Percentiles rank a stretch among this genome's conserved stretches.
phyloP scores from a whole-genome alignment of 306 rosid species.

The Chamaecrista fasciculata region DNA sequence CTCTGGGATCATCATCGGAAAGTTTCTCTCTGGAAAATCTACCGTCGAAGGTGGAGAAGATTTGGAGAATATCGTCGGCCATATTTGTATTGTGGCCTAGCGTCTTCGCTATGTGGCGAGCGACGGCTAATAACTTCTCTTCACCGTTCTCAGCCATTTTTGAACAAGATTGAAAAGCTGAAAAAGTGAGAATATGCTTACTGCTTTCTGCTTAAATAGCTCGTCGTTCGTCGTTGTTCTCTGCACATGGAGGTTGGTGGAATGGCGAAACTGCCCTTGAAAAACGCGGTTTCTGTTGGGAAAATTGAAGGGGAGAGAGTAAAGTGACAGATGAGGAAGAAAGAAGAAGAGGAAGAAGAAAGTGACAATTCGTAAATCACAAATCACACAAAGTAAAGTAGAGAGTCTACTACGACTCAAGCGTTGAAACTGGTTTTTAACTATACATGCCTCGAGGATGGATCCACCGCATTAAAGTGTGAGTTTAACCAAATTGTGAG shows the following conservation, averaged over 20 bases:
- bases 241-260: background rate
- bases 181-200: background rate
- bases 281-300: slow-evolving; percentile 36
- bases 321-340: background rate
- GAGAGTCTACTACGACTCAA: background rate
- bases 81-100: slow-evolving; percentile 62
- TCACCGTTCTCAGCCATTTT: slow-evolving; percentile 83
- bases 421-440: slow-evolving; percentile 19
- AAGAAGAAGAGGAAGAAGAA: background rate
- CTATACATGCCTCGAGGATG: too few species aligned
- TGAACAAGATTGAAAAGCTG: background rate
- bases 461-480: too few species aligned
- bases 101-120: slow-evolving; percentile 87
- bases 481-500: too few species aligned
- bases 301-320: background rate
- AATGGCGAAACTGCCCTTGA: slow-evolving; percentile 25
- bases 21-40: slow-evolving; percentile 79
- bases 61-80: slow-evolving; percentile 81
- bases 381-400: background rate
- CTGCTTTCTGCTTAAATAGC: background rate
- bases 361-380: too few species aligned
- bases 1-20: slow-evolving; percentile 50
- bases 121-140: slow-evolving; percentile 73
- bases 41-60: slow-evolving; percentile 78
- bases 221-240: too few species aligned